Base-by-base conservation (phyloP, 176 grass and related monocot species). In the Triticum timopheevii region DNA sequence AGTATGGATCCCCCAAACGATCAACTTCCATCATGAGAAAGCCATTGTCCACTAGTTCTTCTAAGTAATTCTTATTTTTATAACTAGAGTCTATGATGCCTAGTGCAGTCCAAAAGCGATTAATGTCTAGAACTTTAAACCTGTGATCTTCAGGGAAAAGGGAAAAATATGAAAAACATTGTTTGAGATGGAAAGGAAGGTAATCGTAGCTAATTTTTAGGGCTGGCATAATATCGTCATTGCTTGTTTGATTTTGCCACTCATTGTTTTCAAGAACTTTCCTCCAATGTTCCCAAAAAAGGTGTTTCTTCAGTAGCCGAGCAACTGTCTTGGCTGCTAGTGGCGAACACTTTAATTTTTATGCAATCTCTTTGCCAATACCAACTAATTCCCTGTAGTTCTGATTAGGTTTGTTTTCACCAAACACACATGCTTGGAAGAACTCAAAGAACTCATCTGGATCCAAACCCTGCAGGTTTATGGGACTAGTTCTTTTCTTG, bases 181-280 rank as follows among this genome's bases (percentile, higher is more conserved):
- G 23, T 74, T 74, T 74, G 6, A 74, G 71, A 40, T 74, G 40
- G 71, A 74, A 74, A 47, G 71, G 40, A 49, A 74, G 71, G 71
- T 17, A 74, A 74, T 74, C 71, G 8, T 74, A 74, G 24, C 71
- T 74, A 74, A 74, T 74, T 74, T 74, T 74, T 4, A 74, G 71
- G 71, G 71, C 40, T 74, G 71, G 40, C 40, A 74, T 74, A 47
- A 74, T 74, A 13, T 49, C 40, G 8, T 74, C n/a, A 4, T 6
- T 47, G 25, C 17, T 47, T 74, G n/a, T 47, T 13, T 74, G 4
- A 49, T 74, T 74, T 47, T 28, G 3, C 71, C 71, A 74, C 71
- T 74, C 71, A 49, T 74, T 74, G 7, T 5, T 74, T 49, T 74
- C 69, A 72, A 72, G 69, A 72, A 72, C 69, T 40, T 72, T 7